A percentile compares a stretch with the other conserved stretches of the same genome.
Conservation (phyloP, 2,329 filamentous ascomycete species). For the Ophiostoma ulmi region DNA sequence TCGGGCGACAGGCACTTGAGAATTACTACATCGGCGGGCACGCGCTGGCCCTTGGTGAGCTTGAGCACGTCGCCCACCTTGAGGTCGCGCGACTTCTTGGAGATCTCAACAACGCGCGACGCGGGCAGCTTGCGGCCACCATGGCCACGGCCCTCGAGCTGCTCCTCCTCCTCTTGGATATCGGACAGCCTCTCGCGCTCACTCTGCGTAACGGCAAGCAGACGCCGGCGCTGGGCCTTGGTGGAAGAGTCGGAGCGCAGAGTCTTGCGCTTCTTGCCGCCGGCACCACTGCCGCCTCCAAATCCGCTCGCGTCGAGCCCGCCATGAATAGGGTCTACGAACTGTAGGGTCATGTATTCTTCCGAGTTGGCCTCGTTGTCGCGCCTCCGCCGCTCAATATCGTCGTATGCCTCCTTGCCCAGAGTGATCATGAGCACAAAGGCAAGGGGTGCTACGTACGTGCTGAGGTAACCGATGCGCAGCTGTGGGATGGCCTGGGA, state of each 20-base stretch:
- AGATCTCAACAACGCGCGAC: constrained; percentile 58
- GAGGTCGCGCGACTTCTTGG: constrained; percentile 78
- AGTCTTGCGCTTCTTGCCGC: constrained; percentile 35
- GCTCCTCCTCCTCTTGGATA: constrained; percentile 64
- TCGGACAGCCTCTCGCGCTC: constrained; percentile 52
- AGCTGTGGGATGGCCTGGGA: constrained; percentile 88
- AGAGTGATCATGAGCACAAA: constrained; percentile 91
- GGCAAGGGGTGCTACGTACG: constrained; percentile 85
- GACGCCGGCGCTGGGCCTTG: constrained; percentile 37
- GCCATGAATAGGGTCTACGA: constrained; percentile 51
- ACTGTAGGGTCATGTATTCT: constrained; percentile 70
- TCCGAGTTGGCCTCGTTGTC: constrained; percentile 95
- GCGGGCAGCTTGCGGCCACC: constrained; percentile 36
- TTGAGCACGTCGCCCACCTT: constrained; percentile 96
- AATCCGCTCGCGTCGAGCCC: constrained; percentile 23
- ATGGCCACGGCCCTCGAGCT: constrained; percentile 38
- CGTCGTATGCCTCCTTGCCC: constrained; percentile 92
- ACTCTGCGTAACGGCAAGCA: constrained; percentile 27
- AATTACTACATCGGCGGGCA: constrained; percentile 91
- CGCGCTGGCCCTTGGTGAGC: constrained; percentile 82
- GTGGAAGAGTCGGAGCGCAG: constrained; percentile 44
- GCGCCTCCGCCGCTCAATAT: constrained; percentile 76
- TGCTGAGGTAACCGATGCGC: constrained; percentile 88
- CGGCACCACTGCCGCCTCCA: background rate
- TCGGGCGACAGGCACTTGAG: constrained; percentile 60